Evolutionary conservation across 805 yeast species (phyloP), one percentile per base, ranked within the genome.

Genomic region (Tetrapisispora iriomotensis): DNA sequence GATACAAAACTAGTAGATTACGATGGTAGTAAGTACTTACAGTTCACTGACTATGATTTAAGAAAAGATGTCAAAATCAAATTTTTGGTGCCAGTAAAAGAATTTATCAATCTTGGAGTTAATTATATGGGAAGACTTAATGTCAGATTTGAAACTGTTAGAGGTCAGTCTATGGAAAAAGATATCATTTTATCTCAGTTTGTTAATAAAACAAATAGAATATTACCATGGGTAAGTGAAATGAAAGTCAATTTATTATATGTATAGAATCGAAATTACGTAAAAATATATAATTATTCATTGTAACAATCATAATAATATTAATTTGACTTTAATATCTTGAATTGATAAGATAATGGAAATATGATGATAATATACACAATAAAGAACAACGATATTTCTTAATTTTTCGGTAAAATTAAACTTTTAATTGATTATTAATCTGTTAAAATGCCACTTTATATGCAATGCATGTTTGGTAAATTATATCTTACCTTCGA

Each of bases 401-500:
- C n/a, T n/a, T n/a, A n/a, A n/a, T n/a, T n/a, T n/a, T n/a, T n/a
- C n/a, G n/a, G n/a, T n/a, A n/a, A n/a, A n/a, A n/a, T n/a, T n/a
- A n/a, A n/a, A n/a, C n/a, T n/a, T n/a, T n/a, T n/a, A n/a, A n/a
- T n/a, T n/a, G n/a, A n/a, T n/a, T n/a, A n/a, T n/a, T n/a, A n/a
- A n/a, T n/a, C n/a, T n/a, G n/a, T n/a, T n/a, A n/a, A n/a, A n/a
- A n/a, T n/a, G 12, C 8, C 3, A 12, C 71, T 7, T 66, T 14
- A 3, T 31, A 15, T 17, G 6, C 34, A n/a, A 28, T 23, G n/a
- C 21, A 25, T 12, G 6, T 15, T 7, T 13, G 29, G 6, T 8
- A 8, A 17, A 9, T 17, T 27, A 8, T 8, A 14, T 27, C 10
- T 5, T 23, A 37, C 53, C 62, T 12, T 49, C 79, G 2, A 75